Evolutionary conservation across 2,329 filamentous ascomycete genomes (phyloP).

Genomic region (Colletotrichum melonis): DNA sequence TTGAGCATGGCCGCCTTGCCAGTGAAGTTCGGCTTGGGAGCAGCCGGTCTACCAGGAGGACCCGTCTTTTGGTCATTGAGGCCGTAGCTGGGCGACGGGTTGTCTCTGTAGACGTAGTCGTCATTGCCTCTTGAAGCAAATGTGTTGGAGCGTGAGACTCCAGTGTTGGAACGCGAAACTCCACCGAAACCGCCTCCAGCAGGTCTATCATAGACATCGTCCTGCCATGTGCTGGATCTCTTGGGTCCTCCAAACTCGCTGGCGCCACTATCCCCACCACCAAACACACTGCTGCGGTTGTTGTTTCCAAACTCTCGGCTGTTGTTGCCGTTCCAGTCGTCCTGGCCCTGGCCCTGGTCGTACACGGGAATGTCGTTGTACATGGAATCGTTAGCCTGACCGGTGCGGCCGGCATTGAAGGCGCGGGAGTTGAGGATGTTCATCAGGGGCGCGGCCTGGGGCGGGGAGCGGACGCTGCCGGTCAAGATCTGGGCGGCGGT

Average conservation of each 20-base stretch:
- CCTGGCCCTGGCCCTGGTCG: slow-evolving; percentile 83
- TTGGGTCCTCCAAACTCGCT: slow-evolving; percentile 67
- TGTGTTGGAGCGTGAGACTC: slow-evolving; percentile 63
- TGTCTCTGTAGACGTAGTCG: slow-evolving; percentile 67
- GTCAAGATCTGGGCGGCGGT: slow-evolving; percentile 85
- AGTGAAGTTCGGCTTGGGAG: slow-evolving; percentile 88
- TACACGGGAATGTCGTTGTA: slow-evolving; percentile 97
- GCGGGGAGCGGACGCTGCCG: slow-evolving; percentile 81
- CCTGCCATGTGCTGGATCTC: slow-evolving; percentile 78
- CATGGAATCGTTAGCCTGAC: slow-evolving; percentile 70
- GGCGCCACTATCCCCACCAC: slow-evolving; percentile 45
- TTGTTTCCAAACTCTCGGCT: slow-evolving; percentile 73
- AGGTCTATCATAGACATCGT: slow-evolving; percentile 77
- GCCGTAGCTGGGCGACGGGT: slow-evolving; percentile 33
- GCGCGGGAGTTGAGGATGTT: slow-evolving; percentile 84
- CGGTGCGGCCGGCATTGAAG: slow-evolving; percentile 73
- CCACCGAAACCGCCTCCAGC: slow-evolving; percentile 40
- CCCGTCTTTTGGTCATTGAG: slow-evolving; percentile 59
- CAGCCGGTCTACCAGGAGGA: slow-evolving; percentile 79
- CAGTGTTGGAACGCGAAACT: slow-evolving; percentile 63
- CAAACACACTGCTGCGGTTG: slow-evolving; percentile 49
- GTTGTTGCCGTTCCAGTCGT: slow-evolving; percentile 82
- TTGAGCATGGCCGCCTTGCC: slow-evolving; percentile 66
- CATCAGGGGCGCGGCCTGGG: slow-evolving; percentile 86
- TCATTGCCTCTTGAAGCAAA: slow-evolving; percentile 57